A percentile compares a stretch with the other conserved stretches of the same genome.
Evolutionary conservation across 768 basidiomycete genomes (phyloP).

Genomic region (Auricularia cornea): DNA sequence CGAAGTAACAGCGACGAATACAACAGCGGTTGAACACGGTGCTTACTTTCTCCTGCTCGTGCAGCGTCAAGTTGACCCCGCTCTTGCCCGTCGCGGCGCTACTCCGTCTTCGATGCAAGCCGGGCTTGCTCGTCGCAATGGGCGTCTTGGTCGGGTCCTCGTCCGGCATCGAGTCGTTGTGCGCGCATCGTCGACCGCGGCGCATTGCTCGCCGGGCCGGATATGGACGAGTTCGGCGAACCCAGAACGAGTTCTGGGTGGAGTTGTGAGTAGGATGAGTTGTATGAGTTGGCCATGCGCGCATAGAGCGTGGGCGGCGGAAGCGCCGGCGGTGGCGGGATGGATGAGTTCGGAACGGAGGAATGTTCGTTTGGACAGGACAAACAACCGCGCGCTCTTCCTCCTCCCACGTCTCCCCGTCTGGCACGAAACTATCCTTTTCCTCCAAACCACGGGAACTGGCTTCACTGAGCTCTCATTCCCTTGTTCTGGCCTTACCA

Average conservation of each 20-base stretch:
- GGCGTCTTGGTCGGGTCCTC: background rate
- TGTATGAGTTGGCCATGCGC: background rate
- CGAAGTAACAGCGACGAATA: background rate
- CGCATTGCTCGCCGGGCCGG: background rate
- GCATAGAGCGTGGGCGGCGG: background rate
- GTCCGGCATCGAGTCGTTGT: background rate
- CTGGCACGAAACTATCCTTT: too few relatives aligned
- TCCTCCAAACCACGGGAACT: too few relatives aligned
- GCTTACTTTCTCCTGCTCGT: conserved; percentile 91
- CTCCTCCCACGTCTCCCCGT: too few relatives aligned
- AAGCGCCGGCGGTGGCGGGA: background rate
- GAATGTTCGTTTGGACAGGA: too few relatives aligned
- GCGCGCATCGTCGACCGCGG: background rate
- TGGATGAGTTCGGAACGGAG: too few relatives aligned
- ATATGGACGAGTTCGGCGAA: background rate
- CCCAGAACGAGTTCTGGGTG: background rate
- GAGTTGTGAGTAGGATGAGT: background rate
- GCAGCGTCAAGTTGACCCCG: conserved; percentile 59
- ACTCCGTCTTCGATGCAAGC: background rate
- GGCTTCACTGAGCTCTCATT: too few relatives aligned
- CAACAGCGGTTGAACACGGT: conserved; percentile 8
- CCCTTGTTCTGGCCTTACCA: too few relatives aligned
- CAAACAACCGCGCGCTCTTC: too few relatives aligned
- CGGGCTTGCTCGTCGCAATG: background rate
- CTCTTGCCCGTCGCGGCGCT: conserved; percentile 16